phyloP scores from a whole-genome alignment of 2,329 filamentous ascomycete species.

The Uncinocarpus reesii region DNA sequence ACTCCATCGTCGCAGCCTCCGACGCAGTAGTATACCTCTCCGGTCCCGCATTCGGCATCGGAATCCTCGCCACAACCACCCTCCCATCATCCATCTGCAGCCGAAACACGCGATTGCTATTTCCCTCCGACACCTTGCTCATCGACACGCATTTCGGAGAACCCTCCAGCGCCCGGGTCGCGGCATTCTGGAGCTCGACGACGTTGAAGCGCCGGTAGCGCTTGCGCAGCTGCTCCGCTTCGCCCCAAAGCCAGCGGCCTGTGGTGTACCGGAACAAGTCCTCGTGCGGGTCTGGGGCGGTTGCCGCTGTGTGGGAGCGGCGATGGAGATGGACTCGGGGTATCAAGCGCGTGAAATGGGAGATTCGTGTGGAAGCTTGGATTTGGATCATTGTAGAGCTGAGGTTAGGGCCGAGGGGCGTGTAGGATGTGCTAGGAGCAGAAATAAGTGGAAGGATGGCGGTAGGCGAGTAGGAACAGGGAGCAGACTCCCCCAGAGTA shows the following conservation, averaged over 20 bases:
- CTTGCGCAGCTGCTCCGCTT: constrained; percentile 23
- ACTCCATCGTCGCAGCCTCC: constrained; percentile 18
- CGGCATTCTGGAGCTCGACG: constrained; percentile 24
- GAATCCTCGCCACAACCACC: constrained; percentile 19
- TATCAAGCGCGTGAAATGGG: background rate
- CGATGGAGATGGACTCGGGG: background rate
- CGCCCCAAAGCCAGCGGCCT: constrained; percentile 27
- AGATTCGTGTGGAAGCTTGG: background rate
- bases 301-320: background rate
- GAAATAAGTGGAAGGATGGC: too few species aligned
- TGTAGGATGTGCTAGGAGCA: too few species aligned
- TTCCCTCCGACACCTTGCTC: constrained; percentile 30
- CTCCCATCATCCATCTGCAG: constrained; percentile 21
- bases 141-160: constrained; percentile 28
- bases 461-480: too few species aligned
- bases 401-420: background rate
- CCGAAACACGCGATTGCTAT: constrained; percentile 30
- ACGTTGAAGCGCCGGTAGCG: constrained; percentile 28
- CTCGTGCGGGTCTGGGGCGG: background rate
- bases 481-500: too few species aligned
- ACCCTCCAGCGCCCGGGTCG: constrained; percentile 21
- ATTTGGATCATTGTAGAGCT: background rate
- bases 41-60: constrained; percentile 14
- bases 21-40: constrained; percentile 13
- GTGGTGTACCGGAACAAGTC: constrained; percentile 23